A percentile compares a stretch with the other conserved stretches of the same genome.
phyloP scores from a whole-genome alignment of 768 basidiomycete species.

The Basidioascus undulatus region DNA sequence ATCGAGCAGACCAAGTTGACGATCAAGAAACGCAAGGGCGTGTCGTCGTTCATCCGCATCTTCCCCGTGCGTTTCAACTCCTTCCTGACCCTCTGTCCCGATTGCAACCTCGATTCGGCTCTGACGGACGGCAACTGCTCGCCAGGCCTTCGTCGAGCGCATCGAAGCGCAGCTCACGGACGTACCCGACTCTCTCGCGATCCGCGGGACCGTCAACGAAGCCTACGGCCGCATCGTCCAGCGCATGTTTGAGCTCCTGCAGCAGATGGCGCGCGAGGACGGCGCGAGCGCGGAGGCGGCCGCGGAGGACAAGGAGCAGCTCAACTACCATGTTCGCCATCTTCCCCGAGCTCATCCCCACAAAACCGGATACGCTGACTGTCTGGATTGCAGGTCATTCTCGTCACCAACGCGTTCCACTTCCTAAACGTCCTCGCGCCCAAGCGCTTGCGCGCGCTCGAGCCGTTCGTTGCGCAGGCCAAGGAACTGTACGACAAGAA shows the following conservation, averaged over 20 bases:
- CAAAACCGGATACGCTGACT: neutral
- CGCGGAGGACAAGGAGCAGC: slow-evolving; percentile 74
- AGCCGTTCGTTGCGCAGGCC: slow-evolving; percentile 40
- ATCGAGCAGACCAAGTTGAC: slow-evolving; percentile 80
- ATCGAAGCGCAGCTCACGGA: slow-evolving; percentile 65
- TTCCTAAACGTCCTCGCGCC: slow-evolving; percentile 58
- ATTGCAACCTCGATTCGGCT: no score
- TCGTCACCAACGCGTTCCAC: slow-evolving; percentile 19
- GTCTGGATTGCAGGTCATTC: neutral
- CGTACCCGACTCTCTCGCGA: slow-evolving; percentile 44
- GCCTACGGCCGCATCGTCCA: slow-evolving; percentile 75
- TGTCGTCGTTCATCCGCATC: slow-evolving; percentile 72
- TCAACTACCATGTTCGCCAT: slow-evolving; percentile 56
- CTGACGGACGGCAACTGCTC: neutral
- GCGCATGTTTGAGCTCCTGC: slow-evolving; percentile 74
- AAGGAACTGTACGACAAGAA: slow-evolving; percentile 76
- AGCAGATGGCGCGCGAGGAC: slow-evolving; percentile 88
- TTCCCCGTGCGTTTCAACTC: slow-evolving; percentile 34
- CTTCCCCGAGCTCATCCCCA: slow-evolving; percentile 1
- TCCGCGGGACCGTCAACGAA: slow-evolving; percentile 47
- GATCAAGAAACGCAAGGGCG: slow-evolving; percentile 76
- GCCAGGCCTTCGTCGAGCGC: slow-evolving; percentile 39
- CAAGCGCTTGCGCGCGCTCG: slow-evolving; percentile 35
- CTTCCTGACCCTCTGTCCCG: neutral
- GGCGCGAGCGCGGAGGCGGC: slow-evolving; percentile 35